A percentile compares a stretch with the other conserved stretches of the same genome.
Evolutionary conservation across 441 rosid genomes (phyloP).

Genomic region (Erodium texanum): DNA sequence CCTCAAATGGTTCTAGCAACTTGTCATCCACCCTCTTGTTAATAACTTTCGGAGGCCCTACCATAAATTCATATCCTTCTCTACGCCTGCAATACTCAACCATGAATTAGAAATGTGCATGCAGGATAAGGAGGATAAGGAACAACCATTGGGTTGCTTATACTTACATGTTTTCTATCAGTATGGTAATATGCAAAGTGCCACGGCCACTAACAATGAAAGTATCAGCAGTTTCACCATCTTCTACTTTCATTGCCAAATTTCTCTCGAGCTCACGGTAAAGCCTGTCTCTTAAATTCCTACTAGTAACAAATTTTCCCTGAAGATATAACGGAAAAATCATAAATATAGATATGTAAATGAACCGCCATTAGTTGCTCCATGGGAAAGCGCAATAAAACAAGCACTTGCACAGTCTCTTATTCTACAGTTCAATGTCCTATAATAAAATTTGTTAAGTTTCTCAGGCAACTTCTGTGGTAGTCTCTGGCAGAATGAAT

Average conservation of each 20-base stretch:
- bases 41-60: conserved; percentile 97
- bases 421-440: not conserved
- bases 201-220: conserved; percentile 95
- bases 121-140: conserved; percentile 13
- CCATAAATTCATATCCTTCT: conserved; percentile 98
- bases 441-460: not conserved
- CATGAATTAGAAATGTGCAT: conserved; percentile 14
- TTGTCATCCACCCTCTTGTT: conserved; percentile 66
- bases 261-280: conserved; percentile 91
- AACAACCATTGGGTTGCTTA: conserved; percentile 19
- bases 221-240: conserved; percentile 95
- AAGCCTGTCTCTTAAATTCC: conserved; percentile 89
- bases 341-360: not conserved
- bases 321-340: conserved; percentile 19
- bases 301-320: conserved; percentile 96
- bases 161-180: conserved; percentile 86
- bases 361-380: not conserved
- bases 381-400: not conserved
- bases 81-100: conserved; percentile 61
- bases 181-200: conserved; percentile 88
- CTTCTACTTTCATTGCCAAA: conserved; percentile 97
- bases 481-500: not conserved
- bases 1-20: conserved; percentile 88
- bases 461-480: not conserved
- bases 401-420: not conserved